These are phyloP conservation scores for Schizonepeta tenuifolia DNA, from an alignment of 257 asterid genomes.

Conservation along the genomic window DNA sequence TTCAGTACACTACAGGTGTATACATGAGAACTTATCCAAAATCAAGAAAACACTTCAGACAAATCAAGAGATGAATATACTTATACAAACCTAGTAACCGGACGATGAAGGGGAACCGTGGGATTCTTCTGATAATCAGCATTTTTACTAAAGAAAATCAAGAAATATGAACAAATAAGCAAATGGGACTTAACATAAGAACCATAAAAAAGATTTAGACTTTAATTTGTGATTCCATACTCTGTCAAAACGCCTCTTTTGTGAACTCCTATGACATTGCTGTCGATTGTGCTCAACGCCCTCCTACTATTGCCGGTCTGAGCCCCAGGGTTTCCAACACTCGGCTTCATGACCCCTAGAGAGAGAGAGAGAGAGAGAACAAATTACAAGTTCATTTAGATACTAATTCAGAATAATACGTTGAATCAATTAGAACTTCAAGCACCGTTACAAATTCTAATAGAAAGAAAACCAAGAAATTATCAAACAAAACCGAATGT, in stretches of 20 bases:
- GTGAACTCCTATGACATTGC: constrained; percentile 53
- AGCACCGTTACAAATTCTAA: not conserved
- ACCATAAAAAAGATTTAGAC: not conserved
- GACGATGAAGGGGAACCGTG: constrained; percentile 63
- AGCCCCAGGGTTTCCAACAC: not conserved
- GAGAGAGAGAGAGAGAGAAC: not conserved
- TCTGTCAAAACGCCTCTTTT: constrained; percentile 59
- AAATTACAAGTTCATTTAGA: not conserved
- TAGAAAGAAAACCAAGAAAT: not conserved
- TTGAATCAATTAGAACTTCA: not conserved
- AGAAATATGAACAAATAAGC: not conserved
- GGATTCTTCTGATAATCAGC: constrained; percentile 46
- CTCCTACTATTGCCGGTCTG: constrained; percentile 50
- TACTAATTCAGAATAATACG: not conserved
- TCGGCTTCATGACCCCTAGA: constrained; percentile 45
- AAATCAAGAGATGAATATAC: constrained; percentile 16
- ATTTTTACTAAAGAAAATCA: constrained; percentile 50
- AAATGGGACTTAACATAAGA: not conserved
- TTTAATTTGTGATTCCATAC: constrained; percentile 50
- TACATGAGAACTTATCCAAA: not conserved
- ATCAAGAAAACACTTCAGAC: constrained; percentile 15
- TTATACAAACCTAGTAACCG: constrained; percentile 67
- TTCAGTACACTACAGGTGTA: not conserved
- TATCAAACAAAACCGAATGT: not conserved
- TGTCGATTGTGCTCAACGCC: constrained; percentile 65